Base-by-base conservation (phyloP, 1,284 basidiomycete genomes). In the Melampsora larici-populina region DNA sequence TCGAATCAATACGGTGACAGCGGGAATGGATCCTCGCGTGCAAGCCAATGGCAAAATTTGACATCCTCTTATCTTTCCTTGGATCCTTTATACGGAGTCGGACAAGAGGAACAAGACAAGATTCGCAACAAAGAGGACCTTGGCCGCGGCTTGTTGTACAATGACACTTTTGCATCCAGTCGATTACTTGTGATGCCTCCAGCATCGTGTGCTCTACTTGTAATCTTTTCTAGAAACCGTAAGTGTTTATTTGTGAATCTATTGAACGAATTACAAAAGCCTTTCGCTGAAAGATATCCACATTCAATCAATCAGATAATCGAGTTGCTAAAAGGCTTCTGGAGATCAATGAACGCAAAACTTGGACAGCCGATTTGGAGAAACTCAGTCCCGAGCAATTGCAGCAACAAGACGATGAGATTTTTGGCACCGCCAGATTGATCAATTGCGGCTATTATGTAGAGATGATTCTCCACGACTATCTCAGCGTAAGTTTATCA, bases 371-470 rank as follows among this genome's bases (percentile, higher is more conserved):
- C 24, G 55, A 70, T 51, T 26, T 63, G 13, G 48, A 46, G n/a
- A 2, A 89, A 86, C 81, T 81, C 79, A 40, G 58, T 46, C 85
- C 86, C 2, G 81, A 87, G 29, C 85, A 83, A 3, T 83, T 83
- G 24, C 82, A 85, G 33, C 82, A 83, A 21, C 82, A 82, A 29
- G 81, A 85, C 43, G 89, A 91, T 69, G 90, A 91, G 81, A 87
- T 93, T 70, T 93, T 92, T 86, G 86, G 91, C 77, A 88, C 89
- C 29, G 87, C 91, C 9, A 87, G 91, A 49, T 85, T 91, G 67
- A 88, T 93, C 79, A 93, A 93, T 83, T 90, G 88, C 70, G 90
- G 87, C 1, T 89, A 86, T 81, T 92, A 91, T 82, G 55, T 29
- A 29, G 55, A 29, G 24, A 29, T 18, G 24, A 60, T 60, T 29